phyloP scores from a whole-genome alignment of 495 filamentous ascomycete species.

The Massariosphaeria phaeospora region DNA sequence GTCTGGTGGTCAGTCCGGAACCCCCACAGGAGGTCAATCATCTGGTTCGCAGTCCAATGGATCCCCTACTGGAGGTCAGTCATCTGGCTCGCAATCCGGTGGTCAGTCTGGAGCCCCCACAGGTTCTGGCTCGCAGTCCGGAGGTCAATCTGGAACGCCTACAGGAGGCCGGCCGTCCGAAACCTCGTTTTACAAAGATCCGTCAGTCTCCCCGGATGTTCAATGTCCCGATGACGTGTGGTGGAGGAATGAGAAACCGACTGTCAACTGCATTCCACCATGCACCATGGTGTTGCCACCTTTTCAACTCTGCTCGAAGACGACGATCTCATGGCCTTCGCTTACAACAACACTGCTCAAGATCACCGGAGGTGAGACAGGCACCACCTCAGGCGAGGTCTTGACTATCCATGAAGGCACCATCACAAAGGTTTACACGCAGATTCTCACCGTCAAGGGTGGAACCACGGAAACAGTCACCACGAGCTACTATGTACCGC shows the following conservation, averaged over 20 bases:
- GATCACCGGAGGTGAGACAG: not conserved
- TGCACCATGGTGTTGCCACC: conserved; percentile 3
- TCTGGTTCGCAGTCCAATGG: no score
- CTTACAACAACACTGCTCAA: not conserved
- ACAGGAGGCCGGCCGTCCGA: no score
- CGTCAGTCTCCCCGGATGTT: not conserved
- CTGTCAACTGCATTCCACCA: not conserved
- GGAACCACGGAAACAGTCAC: not conserved
- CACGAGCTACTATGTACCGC: not conserved
- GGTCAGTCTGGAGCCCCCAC: no score
- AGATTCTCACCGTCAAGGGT: not conserved
- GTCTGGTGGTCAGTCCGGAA: no score
- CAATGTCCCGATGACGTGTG: no score
- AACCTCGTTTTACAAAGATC: no score
- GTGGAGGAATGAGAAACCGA: not conserved
- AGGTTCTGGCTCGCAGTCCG: no score
- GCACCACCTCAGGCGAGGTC: not conserved
- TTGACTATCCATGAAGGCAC: not conserved
- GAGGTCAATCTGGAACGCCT: no score
- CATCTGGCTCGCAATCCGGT: no score
- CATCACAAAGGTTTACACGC: no score
- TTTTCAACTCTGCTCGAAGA: not conserved
- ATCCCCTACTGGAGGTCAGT: no score
- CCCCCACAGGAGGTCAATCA: no score
- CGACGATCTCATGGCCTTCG: conserved; percentile 3